phyloP scores from a whole-genome alignment of 2,329 filamentous ascomycete genomes.

The Cryphonectria parasitica region DNA sequence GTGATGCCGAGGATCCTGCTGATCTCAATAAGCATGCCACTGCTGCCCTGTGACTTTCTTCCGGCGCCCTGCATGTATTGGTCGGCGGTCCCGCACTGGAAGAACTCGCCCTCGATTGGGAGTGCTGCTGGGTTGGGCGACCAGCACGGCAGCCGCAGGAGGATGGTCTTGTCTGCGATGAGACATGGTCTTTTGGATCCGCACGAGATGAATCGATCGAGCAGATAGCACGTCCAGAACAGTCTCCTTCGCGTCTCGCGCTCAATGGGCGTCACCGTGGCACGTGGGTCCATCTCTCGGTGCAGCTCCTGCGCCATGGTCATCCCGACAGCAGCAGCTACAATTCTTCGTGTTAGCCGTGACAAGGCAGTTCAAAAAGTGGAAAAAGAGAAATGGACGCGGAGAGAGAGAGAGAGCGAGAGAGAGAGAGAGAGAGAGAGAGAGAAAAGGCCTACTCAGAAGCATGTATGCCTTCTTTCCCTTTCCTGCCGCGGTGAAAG shows the following conservation, averaged over 20 bases:
- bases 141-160: slow-evolving; percentile 77
- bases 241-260: slow-evolving; percentile 77
- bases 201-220: slow-evolving; percentile 81
- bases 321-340: slow-evolving; percentile 80
- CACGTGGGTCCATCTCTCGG: slow-evolving; percentile 69
- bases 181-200: slow-evolving; percentile 83
- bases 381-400: neutral
- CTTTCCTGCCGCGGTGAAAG: slow-evolving; percentile 76
- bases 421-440: no score
- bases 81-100: slow-evolving; percentile 77
- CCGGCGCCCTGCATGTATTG: slow-evolving; percentile 71
- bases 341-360: slow-evolving; percentile 39
- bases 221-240: slow-evolving; percentile 87
- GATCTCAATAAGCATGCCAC: slow-evolving; percentile 83
- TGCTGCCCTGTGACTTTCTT: slow-evolving; percentile 74
- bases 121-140: slow-evolving; percentile 63
- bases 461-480: slow-evolving; percentile 89
- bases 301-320: slow-evolving; percentile 80
- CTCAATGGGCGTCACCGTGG: slow-evolving; percentile 67
- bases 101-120: slow-evolving; percentile 76
- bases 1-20: slow-evolving; percentile 80
- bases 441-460: slow-evolving; percentile 57
- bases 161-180: slow-evolving; percentile 75
- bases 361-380: neutral
- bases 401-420: no score